Evolutionary conservation across 2,329 filamentous ascomycete species (phyloP).

Genomic region (Phialophora verrucosa): DNA sequence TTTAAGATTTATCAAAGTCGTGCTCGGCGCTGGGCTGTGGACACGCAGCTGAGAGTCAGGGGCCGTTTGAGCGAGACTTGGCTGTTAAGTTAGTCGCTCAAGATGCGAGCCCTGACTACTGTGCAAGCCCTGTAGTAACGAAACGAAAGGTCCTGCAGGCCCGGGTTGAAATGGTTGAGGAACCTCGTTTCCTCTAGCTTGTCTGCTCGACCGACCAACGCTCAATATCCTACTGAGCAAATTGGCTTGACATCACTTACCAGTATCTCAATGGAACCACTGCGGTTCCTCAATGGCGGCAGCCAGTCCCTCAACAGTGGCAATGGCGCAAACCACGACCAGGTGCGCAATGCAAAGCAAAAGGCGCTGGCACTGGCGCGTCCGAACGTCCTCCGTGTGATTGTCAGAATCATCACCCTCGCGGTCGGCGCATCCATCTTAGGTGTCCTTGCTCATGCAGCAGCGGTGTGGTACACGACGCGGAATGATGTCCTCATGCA

Average conservation of each 20-base stretch:
- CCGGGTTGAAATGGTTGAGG: neutral
- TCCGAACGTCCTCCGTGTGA: conserved; percentile 7
- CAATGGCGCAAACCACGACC: neutral
- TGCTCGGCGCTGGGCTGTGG: neutral
- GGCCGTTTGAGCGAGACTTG: neutral
- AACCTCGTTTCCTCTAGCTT: neutral
- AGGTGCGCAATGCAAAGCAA: neutral
- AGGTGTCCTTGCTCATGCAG: conserved; percentile 15
- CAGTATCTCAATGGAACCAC: neutral
- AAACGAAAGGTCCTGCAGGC: neutral
- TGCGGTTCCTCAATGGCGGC: neutral
- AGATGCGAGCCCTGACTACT: neutral
- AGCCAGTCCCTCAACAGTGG: neutral
- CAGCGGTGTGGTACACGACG: conserved; percentile 18
- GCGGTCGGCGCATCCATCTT: conserved; percentile 14
- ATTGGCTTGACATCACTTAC: neutral
- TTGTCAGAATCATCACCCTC: conserved; percentile 14
- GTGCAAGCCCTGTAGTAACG: neutral
- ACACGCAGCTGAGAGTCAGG: neutral
- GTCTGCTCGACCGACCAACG: neutral
- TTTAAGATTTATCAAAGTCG: neutral
- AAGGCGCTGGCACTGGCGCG: conserved; percentile 4
- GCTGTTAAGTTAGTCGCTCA: neutral
- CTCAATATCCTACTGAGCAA: neutral
- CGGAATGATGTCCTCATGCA: conserved; percentile 16